Base-by-base conservation (phyloP, 75 land plant genomes). In the Chamaecyparis obtusa region DNA sequence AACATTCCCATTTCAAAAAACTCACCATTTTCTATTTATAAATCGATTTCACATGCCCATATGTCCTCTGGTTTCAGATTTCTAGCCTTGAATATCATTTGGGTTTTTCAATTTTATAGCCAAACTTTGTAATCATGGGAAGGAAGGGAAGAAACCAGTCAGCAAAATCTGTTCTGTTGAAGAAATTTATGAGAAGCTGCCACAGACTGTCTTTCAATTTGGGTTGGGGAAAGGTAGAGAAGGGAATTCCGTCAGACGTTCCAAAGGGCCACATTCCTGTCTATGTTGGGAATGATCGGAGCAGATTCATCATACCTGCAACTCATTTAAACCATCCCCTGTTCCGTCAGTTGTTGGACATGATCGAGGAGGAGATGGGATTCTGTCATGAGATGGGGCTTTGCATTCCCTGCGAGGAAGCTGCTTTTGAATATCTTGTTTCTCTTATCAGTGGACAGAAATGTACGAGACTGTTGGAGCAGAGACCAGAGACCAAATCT, bases 381-480 rank as follows among this genome's bases (percentile, higher is more conserved):
- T 72, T 72, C 76, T 0, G 3, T 33, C 76, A 72, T 33, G 33
- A 30, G 11, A 33, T 30, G 36, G 36, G 36, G 11, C 7, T 72
- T 15, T 33, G 9, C 11, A 30, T 72, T 72, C 76, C 76, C 36
- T 72, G 76, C 85, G 87, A 93, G 46, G 91, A 93, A 83, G 89
- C 9, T 21, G 74, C 76, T 21, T 87, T 90, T 71, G 33, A 55
- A 37, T 15, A 10, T 14, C 77, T 57, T 0, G 78, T 69, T 32
- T 83, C 84, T 30, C 35, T 83, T 5, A 3, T 77, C 1, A 13
- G 2, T 24, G 27, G 8, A 21, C 69, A 64, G 69, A 64, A 64
- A 64, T 64, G n/a, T n/a, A 0, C 21, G 64, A 57, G 5, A 57
- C 5, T 57, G 21, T 17, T 21, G 21, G 24, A 17, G 24, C 21